Conservation (phyloP, 495 filamentous ascomycete species). For the Talaromyces proteolyticus region DNA sequence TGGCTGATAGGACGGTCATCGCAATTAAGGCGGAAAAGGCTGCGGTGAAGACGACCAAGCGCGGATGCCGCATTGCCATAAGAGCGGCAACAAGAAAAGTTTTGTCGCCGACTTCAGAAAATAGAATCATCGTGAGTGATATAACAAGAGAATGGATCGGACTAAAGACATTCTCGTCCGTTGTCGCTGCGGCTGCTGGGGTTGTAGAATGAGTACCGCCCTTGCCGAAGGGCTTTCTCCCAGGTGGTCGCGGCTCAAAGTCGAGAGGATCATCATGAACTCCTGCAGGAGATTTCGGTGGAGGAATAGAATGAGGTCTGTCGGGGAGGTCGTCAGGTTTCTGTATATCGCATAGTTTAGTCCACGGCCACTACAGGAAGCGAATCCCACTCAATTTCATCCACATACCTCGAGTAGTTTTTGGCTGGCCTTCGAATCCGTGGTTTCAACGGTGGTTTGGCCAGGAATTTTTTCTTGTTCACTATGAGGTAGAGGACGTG, state of each 20-base stretch:
- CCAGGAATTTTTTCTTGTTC: slow-evolving; percentile 55
- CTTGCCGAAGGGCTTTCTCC: slow-evolving; percentile 21
- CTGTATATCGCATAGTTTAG: slow-evolving; percentile 31
- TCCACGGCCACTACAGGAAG: neutral
- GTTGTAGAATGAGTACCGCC: slow-evolving; percentile 15
- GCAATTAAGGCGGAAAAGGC: slow-evolving; percentile 84
- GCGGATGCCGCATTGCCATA: slow-evolving; percentile 98
- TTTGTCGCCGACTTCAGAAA: slow-evolving; percentile 97
- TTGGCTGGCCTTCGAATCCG: slow-evolving; percentile 24
- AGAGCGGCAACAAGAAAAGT: slow-evolving; percentile 95
- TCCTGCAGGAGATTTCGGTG: slow-evolving; percentile 62
- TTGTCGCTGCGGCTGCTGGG: slow-evolving; percentile 23
- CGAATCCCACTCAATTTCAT: neutral
- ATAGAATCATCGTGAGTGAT: slow-evolving; percentile 93
- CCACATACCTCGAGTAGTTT: slow-evolving; percentile 60
- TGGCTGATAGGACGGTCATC: slow-evolving; percentile 95
- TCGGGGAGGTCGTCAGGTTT: slow-evolving; percentile 78
- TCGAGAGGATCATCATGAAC: slow-evolving; percentile 61
- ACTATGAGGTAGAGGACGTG: slow-evolving; percentile 71
- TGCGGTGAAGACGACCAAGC: slow-evolving; percentile 86
- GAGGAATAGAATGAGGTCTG: slow-evolving; percentile 72
- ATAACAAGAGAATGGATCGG: slow-evolving; percentile 89
- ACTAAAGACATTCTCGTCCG: slow-evolving; percentile 61
- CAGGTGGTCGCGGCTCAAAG: slow-evolving; percentile 43
- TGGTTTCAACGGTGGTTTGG: slow-evolving; percentile 26